Percentiles rank a stretch among this genome's conserved stretches.
Evolutionary conservation across 352 stramenopile genomes (phyloP).

Genomic region (Plasmopara muralis): DNA sequence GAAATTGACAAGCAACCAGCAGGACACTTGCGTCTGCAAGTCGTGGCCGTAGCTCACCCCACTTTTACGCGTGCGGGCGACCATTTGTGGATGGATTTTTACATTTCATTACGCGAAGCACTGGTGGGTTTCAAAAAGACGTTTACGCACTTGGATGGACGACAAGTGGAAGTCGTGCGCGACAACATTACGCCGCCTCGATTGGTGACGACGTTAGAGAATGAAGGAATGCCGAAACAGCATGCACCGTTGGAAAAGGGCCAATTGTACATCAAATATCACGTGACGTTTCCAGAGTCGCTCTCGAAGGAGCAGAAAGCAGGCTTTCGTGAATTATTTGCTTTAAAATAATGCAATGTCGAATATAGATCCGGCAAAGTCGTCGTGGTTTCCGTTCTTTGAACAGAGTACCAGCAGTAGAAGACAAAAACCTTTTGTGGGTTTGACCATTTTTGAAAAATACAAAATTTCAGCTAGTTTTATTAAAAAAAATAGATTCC

Average conservation of each 20-base stretch:
- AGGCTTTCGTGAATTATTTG: constrained; percentile 50
- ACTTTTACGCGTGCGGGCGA: constrained; percentile 91
- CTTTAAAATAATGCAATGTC: constrained; percentile 25
- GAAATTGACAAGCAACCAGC: constrained; percentile 85
- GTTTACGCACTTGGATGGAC: constrained; percentile 92
- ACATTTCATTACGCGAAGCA: constrained; percentile 92
- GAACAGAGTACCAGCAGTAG: too few relatives aligned
- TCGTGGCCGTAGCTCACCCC: constrained; percentile 80
- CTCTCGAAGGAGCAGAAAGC: constrained; percentile 82
- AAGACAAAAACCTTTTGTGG: too few relatives aligned
- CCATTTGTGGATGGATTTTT: constrained; percentile 93
- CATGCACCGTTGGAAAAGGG: constrained; percentile 81
- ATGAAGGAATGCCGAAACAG: constrained; percentile 94
- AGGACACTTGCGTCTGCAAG: constrained; percentile 90
- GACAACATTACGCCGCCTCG: constrained; percentile 87
- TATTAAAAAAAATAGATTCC: too few relatives aligned
- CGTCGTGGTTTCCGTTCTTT: too few relatives aligned
- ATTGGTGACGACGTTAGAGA: constrained; percentile 83
- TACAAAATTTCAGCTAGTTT: too few relatives aligned
- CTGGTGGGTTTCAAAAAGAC: constrained; percentile 91
- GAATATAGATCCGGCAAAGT: constrained; percentile 4
- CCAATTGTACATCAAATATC: constrained; percentile 93
- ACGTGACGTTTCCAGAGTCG: constrained; percentile 90
- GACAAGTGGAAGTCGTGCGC: constrained; percentile 83
- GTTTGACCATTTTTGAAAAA: too few relatives aligned